These are phyloP conservation scores for Daldinia bambusicola DNA, from an alignment of 495 filamentous ascomycete genomes.

Conservation along the genomic window DNA sequence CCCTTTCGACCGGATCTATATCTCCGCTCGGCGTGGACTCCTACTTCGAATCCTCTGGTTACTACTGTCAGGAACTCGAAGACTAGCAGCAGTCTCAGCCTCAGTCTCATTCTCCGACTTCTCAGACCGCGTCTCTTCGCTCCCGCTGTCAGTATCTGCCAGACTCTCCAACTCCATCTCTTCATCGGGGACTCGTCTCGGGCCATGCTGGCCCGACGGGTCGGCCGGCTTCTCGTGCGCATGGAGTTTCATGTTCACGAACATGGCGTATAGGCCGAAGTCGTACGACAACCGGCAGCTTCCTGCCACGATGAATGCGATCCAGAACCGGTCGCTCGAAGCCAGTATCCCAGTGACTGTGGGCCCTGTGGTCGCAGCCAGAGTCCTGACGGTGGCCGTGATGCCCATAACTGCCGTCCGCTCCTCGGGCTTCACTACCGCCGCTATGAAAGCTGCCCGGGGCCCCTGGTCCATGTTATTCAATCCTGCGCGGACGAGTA, in stretches of 20 bases:
- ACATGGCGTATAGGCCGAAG: slow-evolving; percentile 74
- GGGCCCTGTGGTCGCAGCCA: slow-evolving; percentile 70
- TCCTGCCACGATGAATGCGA: slow-evolving; percentile 78
- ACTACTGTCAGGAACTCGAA: slow-evolving; percentile 15
- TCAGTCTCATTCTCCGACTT: not conserved
- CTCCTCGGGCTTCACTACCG: slow-evolving; percentile 74
- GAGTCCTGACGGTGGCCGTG: slow-evolving; percentile 74
- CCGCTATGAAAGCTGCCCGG: slow-evolving; percentile 80
- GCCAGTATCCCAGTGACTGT: slow-evolving; percentile 76
- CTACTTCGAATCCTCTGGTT: slow-evolving; percentile 39
- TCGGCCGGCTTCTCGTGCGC: slow-evolving; percentile 49
- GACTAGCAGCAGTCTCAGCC: slow-evolving; percentile 1
- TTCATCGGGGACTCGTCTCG: slow-evolving; percentile 35
- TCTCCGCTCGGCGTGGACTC: slow-evolving; percentile 36
- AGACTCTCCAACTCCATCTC: slow-evolving; percentile 42
- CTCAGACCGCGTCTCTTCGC: slow-evolving; percentile 25
- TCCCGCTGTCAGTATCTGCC: slow-evolving; percentile 37
- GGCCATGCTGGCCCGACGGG: slow-evolving; percentile 9
- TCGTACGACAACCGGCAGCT: slow-evolving; percentile 77
- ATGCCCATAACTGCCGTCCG: slow-evolving; percentile 82
- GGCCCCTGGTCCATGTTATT: slow-evolving; percentile 87
- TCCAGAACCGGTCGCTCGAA: slow-evolving; percentile 69
- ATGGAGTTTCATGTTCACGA: slow-evolving; percentile 63
- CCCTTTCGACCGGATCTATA: slow-evolving; percentile 4
- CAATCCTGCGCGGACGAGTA: slow-evolving; percentile 74